Conservation (phyloP, 768 basidiomycete genomes). For the Suillus cothurnatus region DNA sequence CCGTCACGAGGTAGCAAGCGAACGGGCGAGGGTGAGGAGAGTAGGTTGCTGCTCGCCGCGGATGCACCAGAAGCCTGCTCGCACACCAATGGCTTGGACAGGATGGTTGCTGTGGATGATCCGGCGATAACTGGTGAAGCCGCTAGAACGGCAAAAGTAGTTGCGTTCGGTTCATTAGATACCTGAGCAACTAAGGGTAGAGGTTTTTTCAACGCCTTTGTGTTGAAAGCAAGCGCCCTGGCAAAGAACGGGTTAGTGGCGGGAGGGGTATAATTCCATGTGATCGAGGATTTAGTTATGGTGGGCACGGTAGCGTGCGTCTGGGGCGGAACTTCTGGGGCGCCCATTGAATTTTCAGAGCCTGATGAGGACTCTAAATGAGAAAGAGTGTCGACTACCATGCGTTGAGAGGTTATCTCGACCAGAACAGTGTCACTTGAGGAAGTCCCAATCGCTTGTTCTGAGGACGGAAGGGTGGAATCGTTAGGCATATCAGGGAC, state of each 20-base stretch:
- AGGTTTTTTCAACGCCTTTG: conserved; percentile 1
- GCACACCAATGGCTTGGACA: background rate
- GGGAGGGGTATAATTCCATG: conserved; percentile 1
- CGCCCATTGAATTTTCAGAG: background rate
- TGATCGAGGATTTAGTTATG: background rate
- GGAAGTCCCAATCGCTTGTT: background rate
- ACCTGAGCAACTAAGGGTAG: background rate
- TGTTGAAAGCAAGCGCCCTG: background rate
- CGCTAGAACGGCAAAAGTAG: too few relatives aligned
- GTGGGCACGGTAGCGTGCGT: background rate
- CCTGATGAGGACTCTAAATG: background rate
- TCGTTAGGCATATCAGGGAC: background rate
- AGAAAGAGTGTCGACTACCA: background rate
- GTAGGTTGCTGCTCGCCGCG: too few relatives aligned
- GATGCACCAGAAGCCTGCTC: background rate
- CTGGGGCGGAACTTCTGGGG: background rate
- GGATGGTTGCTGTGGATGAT: background rate
- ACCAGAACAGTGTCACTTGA: background rate
- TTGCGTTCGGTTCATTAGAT: background rate
- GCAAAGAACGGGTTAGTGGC: background rate
- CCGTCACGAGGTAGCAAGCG: background rate
- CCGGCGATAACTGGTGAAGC: background rate
- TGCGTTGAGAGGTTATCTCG: background rate
- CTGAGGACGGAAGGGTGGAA: too few relatives aligned
- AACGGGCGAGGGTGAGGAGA: background rate